Conservation (phyloP, 1,284 basidiomycete species). For the Anthracocystis panici-leucophaei region DNA sequence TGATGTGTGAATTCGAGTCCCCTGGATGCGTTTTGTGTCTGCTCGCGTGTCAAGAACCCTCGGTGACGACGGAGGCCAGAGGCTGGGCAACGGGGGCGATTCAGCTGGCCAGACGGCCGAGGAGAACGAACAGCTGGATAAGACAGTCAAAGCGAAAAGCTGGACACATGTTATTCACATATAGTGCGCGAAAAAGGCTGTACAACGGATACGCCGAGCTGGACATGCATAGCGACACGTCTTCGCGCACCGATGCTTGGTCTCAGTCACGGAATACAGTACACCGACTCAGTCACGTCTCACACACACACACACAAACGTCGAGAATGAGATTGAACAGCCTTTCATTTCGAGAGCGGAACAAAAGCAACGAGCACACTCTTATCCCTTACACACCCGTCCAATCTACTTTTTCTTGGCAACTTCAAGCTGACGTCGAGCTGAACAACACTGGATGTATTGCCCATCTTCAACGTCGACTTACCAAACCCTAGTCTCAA, state of each 20-base stretch:
- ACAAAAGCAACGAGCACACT: slow-evolving; percentile 8
- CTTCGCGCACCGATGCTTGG: no score
- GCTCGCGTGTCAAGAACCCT: not conserved
- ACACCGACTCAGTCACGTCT: not conserved
- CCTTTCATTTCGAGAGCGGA: not conserved
- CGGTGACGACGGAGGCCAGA: no score
- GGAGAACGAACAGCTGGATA: no score
- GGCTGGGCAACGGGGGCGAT: no score
- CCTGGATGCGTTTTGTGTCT: not conserved
- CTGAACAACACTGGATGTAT: slow-evolving; percentile 3
- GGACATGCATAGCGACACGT: slow-evolving; percentile 1
- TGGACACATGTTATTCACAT: no score
- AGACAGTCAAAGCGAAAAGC: no score
- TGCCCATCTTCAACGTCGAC: not conserved
- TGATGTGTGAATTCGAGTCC: no score
- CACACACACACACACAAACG: not conserved
- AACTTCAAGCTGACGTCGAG: not conserved
- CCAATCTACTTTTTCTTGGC: not conserved
- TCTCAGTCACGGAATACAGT: no score
- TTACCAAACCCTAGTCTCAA: slow-evolving; percentile 66
- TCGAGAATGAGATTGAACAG: not conserved
- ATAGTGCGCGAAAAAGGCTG: no score
- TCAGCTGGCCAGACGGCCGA: no score
- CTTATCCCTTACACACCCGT: not conserved
- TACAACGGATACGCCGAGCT: no score